These are phyloP conservation scores for Arbutus unedo DNA, from an alignment of 148 eudicot genomes.

Conservation along the genomic window DNA sequence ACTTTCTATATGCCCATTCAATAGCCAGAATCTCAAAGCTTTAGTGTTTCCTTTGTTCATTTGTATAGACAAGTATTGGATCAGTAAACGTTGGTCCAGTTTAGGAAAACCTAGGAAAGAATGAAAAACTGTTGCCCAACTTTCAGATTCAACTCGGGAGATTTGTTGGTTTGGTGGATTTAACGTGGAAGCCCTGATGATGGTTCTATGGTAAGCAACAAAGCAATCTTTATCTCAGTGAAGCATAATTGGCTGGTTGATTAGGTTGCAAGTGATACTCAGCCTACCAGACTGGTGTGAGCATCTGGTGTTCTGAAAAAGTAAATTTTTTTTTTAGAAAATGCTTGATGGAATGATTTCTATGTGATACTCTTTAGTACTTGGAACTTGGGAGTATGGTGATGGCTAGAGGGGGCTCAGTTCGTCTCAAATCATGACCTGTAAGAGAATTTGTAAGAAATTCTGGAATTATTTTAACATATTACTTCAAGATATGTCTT, in stretches of 20 bases:
- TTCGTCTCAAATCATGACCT: background rate
- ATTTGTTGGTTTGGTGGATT: background rate
- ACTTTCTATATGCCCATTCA: background rate
- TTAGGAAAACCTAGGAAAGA: background rate
- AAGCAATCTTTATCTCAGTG: background rate
- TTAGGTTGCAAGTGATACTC: background rate
- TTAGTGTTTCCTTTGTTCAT: background rate
- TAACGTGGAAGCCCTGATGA: background rate
- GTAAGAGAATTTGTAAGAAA: background rate
- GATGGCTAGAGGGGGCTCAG: background rate
- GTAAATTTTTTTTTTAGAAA: background rate
- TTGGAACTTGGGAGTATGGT: background rate
- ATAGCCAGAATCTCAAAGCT: background rate
- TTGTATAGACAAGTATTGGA: background rate
- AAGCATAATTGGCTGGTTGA: background rate
- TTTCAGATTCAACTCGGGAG: background rate
- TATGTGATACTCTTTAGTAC: background rate
- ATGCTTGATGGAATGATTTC: background rate
- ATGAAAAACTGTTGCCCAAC: background rate
- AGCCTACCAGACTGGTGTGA: background rate
- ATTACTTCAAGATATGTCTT: background rate
- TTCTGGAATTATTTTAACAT: background rate
- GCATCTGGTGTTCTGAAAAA: background rate
- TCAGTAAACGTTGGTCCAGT: background rate
- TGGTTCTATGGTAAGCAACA: background rate